Evolutionary conservation across 2,329 filamentous ascomycete species (phyloP).

Genomic region (Rutstroemia sp.): DNA sequence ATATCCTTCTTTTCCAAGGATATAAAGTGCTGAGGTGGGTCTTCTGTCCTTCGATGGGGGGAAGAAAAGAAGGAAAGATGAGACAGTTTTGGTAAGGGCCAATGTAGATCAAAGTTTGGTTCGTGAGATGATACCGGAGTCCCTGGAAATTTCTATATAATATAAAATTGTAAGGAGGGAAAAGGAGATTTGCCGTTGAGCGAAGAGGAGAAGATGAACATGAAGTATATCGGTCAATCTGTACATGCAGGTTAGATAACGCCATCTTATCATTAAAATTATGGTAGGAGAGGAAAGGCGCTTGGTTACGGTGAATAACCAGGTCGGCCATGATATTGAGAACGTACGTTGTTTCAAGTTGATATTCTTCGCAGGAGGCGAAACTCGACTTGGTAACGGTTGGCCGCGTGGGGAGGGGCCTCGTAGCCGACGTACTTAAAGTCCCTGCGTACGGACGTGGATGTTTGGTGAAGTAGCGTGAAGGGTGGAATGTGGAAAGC

Average conservation of each 20-base stretch:
- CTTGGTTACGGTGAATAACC: background rate
- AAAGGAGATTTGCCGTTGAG: conserved; percentile 3
- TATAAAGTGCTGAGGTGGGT: conserved; percentile 7
- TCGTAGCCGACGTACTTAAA: background rate
- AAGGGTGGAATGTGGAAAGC: too few relatives aligned
- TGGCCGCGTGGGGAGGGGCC: background rate
- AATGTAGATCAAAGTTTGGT: background rate
- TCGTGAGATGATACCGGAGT: conserved; percentile 1
- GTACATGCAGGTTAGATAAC: background rate
- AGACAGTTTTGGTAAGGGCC: background rate
- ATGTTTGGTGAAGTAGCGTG: too few relatives aligned
- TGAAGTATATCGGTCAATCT: background rate
- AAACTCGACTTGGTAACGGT: conserved; percentile 4
- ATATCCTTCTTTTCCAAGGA: conserved; percentile 3
- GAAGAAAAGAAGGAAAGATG: too few relatives aligned
- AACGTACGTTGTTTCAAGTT: conserved; percentile 10
- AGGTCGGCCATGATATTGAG: background rate
- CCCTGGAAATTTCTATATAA: conserved; percentile 4
- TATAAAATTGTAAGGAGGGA: conserved; percentile 9
- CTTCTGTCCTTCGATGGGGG: background rate
- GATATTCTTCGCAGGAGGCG: conserved; percentile 3
- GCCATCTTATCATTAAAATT: conserved; percentile 6
- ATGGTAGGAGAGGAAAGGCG: background rate
- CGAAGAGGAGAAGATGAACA: background rate
- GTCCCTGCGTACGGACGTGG: too few relatives aligned